Evolutionary conservation across 2,329 filamentous ascomycete genomes (phyloP), one percentile per base, ranked within the genome.

Genomic region (Fusarium albosuccineum): DNA sequence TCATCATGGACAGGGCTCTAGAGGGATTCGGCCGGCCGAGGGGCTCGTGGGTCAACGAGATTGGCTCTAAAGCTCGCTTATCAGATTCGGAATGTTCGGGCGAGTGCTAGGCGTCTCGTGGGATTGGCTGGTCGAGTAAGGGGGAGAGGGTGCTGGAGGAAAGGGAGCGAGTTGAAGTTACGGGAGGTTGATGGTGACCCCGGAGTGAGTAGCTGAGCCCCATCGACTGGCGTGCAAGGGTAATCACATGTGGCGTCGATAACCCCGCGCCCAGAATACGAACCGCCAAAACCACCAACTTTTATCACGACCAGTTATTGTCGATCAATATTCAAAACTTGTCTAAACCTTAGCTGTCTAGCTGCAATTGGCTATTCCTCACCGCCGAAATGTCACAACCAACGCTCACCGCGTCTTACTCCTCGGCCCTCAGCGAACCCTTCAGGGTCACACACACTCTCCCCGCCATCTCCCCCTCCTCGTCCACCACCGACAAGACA

Each of bases 401-500:
- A 41, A 42, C 48, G 16, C 60, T 65, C 22, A 78, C 78, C 37
- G 86, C 85, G 50, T 79, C 79, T 48, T 91, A 91, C 80, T 76
- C 76, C n/a, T 87, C 86, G 13, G 79, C 85, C 6, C 72, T 78
- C 60, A 85, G 82, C 76, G 76, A 77, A 4, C 73, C 82, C 36
- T 89, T 89, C 77, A 73, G 74, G 42, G 60, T 84, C 72, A 70
- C 78, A 14, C 75, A 77, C 22, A 54, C 72, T 48, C 73, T 85
- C 63, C 71, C 77, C 10, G 64, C 77, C 8, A 79, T 81, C 5
- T 44, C 74, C 11, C 62, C 80, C 40, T 58, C 78, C 36, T 52
- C 78, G 26, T 70, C 80, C 30, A 77, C 82, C 53, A 62, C 80
- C 51, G 82, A 85, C 61, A 91, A 89, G 75, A 85, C 85, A 2